A percentile compares a stretch with the other conserved stretches of the same genome.
These are phyloP conservation scores for Claviceps paspali DNA, from an alignment of 2,329 filamentous ascomycete genomes.

Conservation along the genomic window DNA sequence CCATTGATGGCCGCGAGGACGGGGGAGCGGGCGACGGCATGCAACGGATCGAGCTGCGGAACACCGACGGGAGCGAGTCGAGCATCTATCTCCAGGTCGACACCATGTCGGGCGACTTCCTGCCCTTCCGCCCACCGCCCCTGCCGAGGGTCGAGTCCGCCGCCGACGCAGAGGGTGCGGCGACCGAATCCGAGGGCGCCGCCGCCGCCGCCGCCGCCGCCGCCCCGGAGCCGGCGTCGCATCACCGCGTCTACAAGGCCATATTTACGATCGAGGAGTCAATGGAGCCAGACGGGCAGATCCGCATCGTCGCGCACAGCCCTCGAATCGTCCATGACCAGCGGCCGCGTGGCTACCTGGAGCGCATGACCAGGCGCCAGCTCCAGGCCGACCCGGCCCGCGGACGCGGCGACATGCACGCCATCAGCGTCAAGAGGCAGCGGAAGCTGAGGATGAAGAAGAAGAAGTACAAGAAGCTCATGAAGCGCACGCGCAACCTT, in stretches of 20 bases:
- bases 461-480: conserved; percentile 99
- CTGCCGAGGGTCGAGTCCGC: conserved; percentile 47
- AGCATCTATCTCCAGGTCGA: conserved; percentile 52
- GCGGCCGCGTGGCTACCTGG: conserved; percentile 43
- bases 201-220: too few relatives aligned
- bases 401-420: conserved; percentile 46
- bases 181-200: conserved; percentile 18
- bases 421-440: conserved; percentile 84
- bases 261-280: conserved; percentile 55
- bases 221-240: conserved; percentile 22
- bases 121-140: conserved; percentile 77
- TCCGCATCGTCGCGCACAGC: conserved; percentile 45
- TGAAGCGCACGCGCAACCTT: conserved; percentile 79
- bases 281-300: conserved; percentile 41
- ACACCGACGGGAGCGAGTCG: conserved; percentile 39
- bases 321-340: conserved; percentile 39
- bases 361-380: conserved; percentile 54
- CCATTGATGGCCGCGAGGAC: conserved; percentile 25
- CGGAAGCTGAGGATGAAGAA: conserved; percentile 99
- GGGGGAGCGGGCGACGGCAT: conserved; percentile 30
- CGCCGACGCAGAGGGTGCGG: conserved; percentile 21
- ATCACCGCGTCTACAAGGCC: conserved; percentile 45
- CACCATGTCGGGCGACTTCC: conserved; percentile 52
- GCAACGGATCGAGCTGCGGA: conserved; percentile 36
- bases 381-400: conserved; percentile 41